Conservation (phyloP, 345 rosid genomes). For the Eucalyptus cloeziana region DNA sequence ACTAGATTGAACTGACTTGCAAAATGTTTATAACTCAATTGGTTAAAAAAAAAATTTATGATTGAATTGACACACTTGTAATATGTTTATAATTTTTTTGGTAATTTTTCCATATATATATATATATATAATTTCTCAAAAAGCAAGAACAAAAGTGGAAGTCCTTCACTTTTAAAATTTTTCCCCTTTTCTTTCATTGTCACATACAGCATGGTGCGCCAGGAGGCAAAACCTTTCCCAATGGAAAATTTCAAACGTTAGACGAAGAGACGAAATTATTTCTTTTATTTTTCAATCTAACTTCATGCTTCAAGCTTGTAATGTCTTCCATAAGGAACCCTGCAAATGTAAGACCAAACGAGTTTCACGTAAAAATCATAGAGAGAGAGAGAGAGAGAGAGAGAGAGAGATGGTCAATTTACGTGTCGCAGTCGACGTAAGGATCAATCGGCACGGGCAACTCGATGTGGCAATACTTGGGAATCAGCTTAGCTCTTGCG, state of each 20-base stretch:
- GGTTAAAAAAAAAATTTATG: too few relatives aligned
- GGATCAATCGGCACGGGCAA: not conserved
- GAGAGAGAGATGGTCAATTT: not conserved
- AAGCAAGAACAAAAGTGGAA: not conserved
- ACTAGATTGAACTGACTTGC: rapidly evolving
- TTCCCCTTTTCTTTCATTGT: not conserved
- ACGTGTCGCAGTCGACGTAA: not conserved
- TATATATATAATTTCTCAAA: not conserved
- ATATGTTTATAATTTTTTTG: too few relatives aligned
- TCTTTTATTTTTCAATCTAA: not conserved
- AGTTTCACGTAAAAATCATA: not conserved
- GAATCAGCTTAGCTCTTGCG: not conserved
- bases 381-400: too few relatives aligned
- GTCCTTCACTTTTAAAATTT: not conserved
- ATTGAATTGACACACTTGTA: too few relatives aligned
- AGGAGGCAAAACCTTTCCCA: not conserved
- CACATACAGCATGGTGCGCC: not conserved
- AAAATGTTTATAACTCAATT: too few relatives aligned
- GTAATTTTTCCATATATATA: too few relatives aligned
- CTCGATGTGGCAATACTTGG: not conserved
- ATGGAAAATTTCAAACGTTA: not conserved
- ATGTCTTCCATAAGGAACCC: not conserved
- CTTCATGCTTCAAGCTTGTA: not conserved
- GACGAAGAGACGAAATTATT: too few relatives aligned
- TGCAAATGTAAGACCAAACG: not conserved